These are phyloP conservation scores for Globisporangium paroecandrum DNA, from an alignment of 352 stramenopile species.

Conservation along the genomic window DNA sequence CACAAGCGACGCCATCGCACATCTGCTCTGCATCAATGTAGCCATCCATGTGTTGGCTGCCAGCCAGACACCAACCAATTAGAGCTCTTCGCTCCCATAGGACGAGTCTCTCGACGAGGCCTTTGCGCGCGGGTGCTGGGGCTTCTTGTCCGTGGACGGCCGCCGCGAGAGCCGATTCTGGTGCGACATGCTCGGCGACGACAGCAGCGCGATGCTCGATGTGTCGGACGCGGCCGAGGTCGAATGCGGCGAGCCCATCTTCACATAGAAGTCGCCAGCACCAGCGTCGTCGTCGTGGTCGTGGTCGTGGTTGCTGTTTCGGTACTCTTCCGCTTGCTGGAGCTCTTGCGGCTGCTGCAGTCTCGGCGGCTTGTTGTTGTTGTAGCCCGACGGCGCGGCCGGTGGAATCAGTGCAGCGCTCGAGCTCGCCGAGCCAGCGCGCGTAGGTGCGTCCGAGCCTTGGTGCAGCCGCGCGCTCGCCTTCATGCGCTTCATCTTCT, in stretches of 20 bases:
- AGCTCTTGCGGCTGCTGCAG: conserved; percentile 28
- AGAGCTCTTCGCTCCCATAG: conserved; percentile 4
- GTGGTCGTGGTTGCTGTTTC: neutral
- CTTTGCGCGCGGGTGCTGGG: neutral
- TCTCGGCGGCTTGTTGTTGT: conserved; percentile 15
- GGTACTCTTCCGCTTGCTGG: conserved; percentile 1
- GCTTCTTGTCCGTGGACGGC: conserved; percentile 2
- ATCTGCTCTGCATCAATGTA: neutral
- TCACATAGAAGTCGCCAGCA: conserved; percentile 23
- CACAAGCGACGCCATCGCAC: neutral
- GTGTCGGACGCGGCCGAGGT: conserved; percentile 42
- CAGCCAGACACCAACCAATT: neutral
- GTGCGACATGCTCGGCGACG: conserved; percentile 29
- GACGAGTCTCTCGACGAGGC: neutral
- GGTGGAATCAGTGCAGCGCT: conserved; percentile 26
- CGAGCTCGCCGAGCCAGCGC: conserved; percentile 25
- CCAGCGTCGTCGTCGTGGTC: neutral
- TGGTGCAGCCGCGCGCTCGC: conserved; percentile 20
- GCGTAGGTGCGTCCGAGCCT: conserved; percentile 21
- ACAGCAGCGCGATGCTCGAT: conserved; percentile 66
- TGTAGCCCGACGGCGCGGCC: conserved; percentile 21
- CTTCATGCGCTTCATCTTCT: conserved; percentile 40
- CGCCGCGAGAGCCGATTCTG: conserved; percentile 11
- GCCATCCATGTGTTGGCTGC: neutral
- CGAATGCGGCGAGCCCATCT: conserved; percentile 58